A percentile compares a stretch with the other conserved stretches of the same genome.
These are phyloP conservation scores for Arthromyces matolae DNA, from an alignment of 768 basidiomycete genomes.

Conservation along the genomic window DNA sequence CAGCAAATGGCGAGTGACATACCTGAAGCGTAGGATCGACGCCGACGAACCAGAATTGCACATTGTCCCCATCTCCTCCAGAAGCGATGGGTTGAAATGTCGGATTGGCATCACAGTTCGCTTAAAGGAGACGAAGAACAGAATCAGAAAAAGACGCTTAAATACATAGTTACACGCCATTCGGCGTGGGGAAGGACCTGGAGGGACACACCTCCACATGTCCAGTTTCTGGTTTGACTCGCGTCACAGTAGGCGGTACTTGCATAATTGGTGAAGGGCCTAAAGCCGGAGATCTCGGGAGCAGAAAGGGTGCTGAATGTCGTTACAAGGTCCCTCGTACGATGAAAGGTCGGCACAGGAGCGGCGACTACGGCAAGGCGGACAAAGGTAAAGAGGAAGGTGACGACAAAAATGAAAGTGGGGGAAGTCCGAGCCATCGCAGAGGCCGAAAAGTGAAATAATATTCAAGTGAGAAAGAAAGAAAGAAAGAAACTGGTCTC, in stretches of 20 bases:
- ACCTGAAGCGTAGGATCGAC: slow-evolving; percentile 20
- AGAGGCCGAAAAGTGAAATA: slow-evolving; percentile 1
- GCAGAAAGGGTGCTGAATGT: slow-evolving; percentile 36
- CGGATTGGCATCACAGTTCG: slow-evolving; percentile 44
- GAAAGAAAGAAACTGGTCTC: background rate
- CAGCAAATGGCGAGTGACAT: background rate
- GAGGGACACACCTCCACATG: slow-evolving; percentile 40
- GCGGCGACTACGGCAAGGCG: slow-evolving; percentile 11
- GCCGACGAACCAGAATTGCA: slow-evolving; percentile 41
- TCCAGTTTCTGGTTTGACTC: slow-evolving; percentile 41
- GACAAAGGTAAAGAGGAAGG: background rate
- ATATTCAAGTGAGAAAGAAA: background rate
- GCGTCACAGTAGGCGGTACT: slow-evolving; percentile 48
- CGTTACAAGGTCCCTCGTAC: slow-evolving; percentile 34
- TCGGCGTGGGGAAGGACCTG: background rate
- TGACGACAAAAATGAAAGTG: slow-evolving; percentile 1
- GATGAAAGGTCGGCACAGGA: slow-evolving; percentile 19
- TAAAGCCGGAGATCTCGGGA: slow-evolving; percentile 39
- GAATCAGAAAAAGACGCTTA: too few relatives aligned
- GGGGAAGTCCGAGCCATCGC: slow-evolving; percentile 9
- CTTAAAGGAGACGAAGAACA: slow-evolving; percentile 20
- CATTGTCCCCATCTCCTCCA: slow-evolving; percentile 43
- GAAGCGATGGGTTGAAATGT: slow-evolving; percentile 40
- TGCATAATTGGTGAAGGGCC: slow-evolving; percentile 48
- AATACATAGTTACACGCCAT: background rate